These are phyloP conservation scores for Plasmodium billcollinsi DNA, from an alignment of 169 alveolate genomes.

Conservation along the genomic window DNA sequence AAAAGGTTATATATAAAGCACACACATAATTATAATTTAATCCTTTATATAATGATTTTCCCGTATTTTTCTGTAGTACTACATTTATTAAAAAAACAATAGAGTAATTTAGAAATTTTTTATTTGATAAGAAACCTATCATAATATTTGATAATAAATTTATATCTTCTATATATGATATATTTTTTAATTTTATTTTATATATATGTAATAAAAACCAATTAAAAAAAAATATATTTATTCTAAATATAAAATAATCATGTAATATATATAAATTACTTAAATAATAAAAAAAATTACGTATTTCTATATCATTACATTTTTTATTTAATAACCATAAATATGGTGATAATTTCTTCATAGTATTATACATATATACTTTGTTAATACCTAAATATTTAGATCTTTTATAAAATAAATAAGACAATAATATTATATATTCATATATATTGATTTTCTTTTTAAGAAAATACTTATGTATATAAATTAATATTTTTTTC, in stretches of 20 bases:
- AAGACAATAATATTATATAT: constrained; percentile 29
- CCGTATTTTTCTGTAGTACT: constrained; percentile 23
- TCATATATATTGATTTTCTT: constrained; percentile 49
- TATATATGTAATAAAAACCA: constrained; percentile 54
- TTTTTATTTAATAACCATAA: constrained; percentile 26
- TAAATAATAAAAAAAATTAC: constrained; percentile 15
- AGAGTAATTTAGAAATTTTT: constrained; percentile 43
- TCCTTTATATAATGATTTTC: constrained; percentile 35
- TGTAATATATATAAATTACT: constrained; percentile 32
- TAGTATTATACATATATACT: constrained; percentile 46
- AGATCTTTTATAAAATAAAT: constrained; percentile 55
- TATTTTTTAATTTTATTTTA: constrained; percentile 51
- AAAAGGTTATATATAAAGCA: constrained; percentile 27
- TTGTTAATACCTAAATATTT: constrained; percentile 46
- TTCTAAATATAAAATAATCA: constrained; percentile 49
- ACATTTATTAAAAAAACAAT: constrained; percentile 42
- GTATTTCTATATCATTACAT: constrained; percentile 49
- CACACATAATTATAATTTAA: constrained; percentile 20
- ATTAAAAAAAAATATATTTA: constrained; percentile 36
- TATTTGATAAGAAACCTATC: constrained; percentile 35
- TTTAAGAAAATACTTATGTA: constrained; percentile 18
- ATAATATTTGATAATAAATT: constrained; percentile 32
- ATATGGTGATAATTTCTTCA: constrained; percentile 49
- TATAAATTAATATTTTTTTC: neutral
- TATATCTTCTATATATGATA: constrained; percentile 31